A percentile compares a stretch with the other conserved stretches of the same genome.
Evolutionary conservation across 495 filamentous ascomycete genomes (phyloP).

Genomic region (Aspergillus avenaceus): DNA sequence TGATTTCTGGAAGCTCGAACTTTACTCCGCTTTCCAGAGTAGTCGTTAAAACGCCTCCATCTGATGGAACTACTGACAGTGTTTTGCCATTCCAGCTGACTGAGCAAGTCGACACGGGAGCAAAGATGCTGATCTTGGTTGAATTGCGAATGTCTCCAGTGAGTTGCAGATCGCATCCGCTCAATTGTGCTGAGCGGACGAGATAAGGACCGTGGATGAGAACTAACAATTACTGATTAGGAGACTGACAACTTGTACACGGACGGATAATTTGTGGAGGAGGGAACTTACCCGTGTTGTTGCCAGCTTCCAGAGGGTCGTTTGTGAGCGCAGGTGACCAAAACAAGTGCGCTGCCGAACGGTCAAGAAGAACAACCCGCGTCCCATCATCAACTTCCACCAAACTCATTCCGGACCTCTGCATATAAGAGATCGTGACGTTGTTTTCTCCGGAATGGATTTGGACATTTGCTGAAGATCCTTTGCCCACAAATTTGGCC

Average conservation of each 20-base stretch:
- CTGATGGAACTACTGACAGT: background rate
- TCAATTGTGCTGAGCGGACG: slow-evolving; percentile 54
- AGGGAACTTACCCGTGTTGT: slow-evolving; percentile 35
- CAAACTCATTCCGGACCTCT: slow-evolving; percentile 43
- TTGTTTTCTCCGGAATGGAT: slow-evolving; percentile 29
- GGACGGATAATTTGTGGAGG: background rate
- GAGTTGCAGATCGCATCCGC: slow-evolving; percentile 45
- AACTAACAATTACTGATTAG: slow-evolving; percentile 17
- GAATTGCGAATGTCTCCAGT: slow-evolving; percentile 63
- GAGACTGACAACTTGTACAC: background rate
- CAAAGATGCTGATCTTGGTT: slow-evolving; percentile 58
- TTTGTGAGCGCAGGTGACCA: slow-evolving; percentile 53
- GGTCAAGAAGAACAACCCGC: slow-evolving; percentile 47
- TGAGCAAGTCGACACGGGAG: slow-evolving; percentile 40
- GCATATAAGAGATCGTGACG: slow-evolving; percentile 41
- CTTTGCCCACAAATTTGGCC: slow-evolving; percentile 15
- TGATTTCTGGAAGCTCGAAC: slow-evolving; percentile 7
- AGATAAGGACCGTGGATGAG: slow-evolving; percentile 62
- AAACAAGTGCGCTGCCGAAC: slow-evolving; percentile 48
- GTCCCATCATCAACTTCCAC: slow-evolving; percentile 41
- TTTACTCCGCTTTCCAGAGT: background rate
- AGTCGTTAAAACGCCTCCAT: background rate
- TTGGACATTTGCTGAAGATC: slow-evolving; percentile 6
- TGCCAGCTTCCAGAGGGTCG: slow-evolving; percentile 44
- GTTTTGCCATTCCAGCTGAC: slow-evolving; percentile 55